A percentile compares a stretch with the other conserved stretches of the same genome.
Evolutionary conservation across 1,139 yeast genomes (phyloP).

Genomic region (Candida glucosophila): DNA sequence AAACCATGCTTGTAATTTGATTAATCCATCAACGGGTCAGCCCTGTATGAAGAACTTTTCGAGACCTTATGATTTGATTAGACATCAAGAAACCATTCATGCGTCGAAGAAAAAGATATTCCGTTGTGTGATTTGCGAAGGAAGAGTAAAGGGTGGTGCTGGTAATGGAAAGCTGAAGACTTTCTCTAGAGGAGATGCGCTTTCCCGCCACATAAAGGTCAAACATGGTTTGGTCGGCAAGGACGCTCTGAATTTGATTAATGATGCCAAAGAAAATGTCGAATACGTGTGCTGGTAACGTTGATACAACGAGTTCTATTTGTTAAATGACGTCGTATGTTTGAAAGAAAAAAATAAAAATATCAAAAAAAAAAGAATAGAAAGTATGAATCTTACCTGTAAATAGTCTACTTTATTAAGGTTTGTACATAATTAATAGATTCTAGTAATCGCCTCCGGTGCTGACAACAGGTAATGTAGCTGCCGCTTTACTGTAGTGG

Average conservation of each 20-base stretch:
- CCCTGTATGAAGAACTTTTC: slow-evolving; percentile 40
- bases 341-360: not conserved
- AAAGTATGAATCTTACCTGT: no score
- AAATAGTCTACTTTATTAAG: no score
- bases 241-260: slow-evolving; percentile 52
- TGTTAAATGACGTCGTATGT: not conserved
- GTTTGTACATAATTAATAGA: slow-evolving; percentile 4
- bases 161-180: slow-evolving; percentile 54
- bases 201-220: slow-evolving; percentile 40
- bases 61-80: slow-evolving; percentile 39
- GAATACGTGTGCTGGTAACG: no score
- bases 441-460: slow-evolving; percentile 2
- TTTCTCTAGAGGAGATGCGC: slow-evolving; percentile 42
- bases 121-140: slow-evolving; percentile 43
- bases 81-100: slow-evolving; percentile 44
- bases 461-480: no score
- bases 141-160: slow-evolving; percentile 39
- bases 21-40: slow-evolving; percentile 45
- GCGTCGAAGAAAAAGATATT: slow-evolving; percentile 41
- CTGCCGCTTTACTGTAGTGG: slow-evolving; percentile 39
- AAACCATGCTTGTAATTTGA: slow-evolving; percentile 40
- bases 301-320: no score
- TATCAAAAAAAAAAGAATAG: no score
- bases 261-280: slow-evolving; percentile 68
- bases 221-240: slow-evolving; percentile 40